Percentiles rank a stretch among this genome's conserved stretches.
Evolutionary conservation across 2,329 filamentous ascomycete species (phyloP).

Genomic region (Pestalotiopsis sp.): DNA sequence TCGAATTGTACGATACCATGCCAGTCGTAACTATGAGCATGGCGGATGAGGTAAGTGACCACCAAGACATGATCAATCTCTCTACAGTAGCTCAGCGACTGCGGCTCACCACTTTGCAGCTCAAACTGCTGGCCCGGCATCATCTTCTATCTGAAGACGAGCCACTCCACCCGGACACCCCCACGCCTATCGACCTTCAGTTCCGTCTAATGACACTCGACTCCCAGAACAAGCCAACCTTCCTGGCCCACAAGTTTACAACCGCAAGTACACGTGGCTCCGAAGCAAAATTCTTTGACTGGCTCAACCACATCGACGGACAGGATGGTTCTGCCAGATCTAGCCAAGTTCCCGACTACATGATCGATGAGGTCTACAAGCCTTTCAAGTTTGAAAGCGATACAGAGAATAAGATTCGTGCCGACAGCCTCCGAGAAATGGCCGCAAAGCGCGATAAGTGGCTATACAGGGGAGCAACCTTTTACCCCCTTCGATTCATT

Average conservation of each 20-base stretch:
- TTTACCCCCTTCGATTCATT: neutral
- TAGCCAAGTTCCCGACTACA: neutral
- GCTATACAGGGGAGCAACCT: neutral
- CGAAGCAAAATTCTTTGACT: neutral
- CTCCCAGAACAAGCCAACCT: neutral
- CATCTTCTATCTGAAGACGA: neutral
- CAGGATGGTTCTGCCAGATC: neutral
- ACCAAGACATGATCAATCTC: neutral
- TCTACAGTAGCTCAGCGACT: neutral
- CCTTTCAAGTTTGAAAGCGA: no score
- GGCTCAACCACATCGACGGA: neutral
- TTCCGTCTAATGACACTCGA: neutral
- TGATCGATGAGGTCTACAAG: neutral
- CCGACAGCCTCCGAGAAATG: neutral
- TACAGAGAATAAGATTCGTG: neutral
- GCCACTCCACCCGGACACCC: neutral
- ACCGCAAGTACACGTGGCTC: neutral
- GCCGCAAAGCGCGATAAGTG: neutral
- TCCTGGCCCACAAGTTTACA: neutral
- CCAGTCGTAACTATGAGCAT: constrained; percentile 12
- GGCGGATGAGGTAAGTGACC: constrained; percentile 19
- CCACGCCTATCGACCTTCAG: neutral
- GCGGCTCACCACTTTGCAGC: neutral
- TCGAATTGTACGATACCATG: constrained; percentile 6
- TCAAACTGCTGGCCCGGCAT: neutral